Percentiles rank a stretch among this genome's conserved stretches.
Evolutionary conservation across 257 asterid species (phyloP).

Genomic region (Salvia hispanica): DNA sequence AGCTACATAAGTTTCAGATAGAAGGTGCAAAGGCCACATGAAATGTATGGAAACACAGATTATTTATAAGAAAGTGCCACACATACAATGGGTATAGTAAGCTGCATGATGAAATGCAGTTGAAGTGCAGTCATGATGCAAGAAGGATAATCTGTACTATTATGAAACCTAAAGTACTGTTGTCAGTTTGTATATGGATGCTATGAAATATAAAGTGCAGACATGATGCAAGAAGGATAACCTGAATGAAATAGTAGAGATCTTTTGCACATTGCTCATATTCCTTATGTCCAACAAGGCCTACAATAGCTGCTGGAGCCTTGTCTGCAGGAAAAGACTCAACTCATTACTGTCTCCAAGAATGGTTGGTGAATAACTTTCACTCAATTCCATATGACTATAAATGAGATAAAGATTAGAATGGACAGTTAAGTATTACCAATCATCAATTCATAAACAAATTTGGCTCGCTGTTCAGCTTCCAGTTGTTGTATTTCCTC

Average conservation of each 20-base stretch:
- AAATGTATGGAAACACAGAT: background rate
- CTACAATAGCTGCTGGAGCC: slow-evolving; percentile 87
- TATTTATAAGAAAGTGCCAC: background rate
- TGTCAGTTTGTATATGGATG: background rate
- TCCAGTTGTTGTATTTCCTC: slow-evolving; percentile 73
- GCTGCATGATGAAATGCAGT: slow-evolving; percentile 15
- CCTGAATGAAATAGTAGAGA: slow-evolving; percentile 96
- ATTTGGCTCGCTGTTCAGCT: slow-evolving; percentile 85
- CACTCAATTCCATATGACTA: background rate
- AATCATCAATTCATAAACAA: slow-evolving; percentile 66
- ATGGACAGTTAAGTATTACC: slow-evolving; percentile 48
- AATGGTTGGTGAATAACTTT: slow-evolving; percentile 7
- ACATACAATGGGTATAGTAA: slow-evolving; percentile 11
- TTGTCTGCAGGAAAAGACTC: slow-evolving; percentile 58
- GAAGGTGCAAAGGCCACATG: background rate
- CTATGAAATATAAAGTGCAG: background rate
- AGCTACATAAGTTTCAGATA: background rate
- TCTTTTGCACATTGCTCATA: slow-evolving; percentile 90
- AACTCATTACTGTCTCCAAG: slow-evolving; percentile 21
- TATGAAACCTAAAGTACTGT: background rate
- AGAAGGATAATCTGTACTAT: background rate
- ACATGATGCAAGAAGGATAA: slow-evolving; percentile 31
- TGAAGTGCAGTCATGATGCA: background rate
- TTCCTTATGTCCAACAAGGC: slow-evolving; percentile 88
- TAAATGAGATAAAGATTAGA: slow-evolving; percentile 9